Evolutionary conservation across 2,329 filamentous ascomycete genomes (phyloP).

Genomic region (Ceratocystis variospora): DNA sequence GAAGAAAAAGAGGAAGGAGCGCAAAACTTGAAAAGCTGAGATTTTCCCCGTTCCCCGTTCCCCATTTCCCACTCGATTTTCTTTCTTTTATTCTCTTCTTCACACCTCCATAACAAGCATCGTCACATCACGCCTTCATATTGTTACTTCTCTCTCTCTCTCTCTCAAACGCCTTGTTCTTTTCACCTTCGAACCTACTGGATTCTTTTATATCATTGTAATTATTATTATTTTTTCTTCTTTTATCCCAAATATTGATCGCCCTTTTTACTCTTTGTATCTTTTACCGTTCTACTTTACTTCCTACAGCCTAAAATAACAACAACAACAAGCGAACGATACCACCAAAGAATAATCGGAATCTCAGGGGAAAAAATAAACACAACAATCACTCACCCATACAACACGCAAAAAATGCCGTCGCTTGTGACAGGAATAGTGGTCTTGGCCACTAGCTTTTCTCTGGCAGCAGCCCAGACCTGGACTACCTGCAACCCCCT

Average conservation of each 20-base stretch:
- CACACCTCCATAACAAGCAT: neutral
- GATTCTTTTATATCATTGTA: neutral
- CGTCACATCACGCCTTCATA: neutral
- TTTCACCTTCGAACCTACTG: neutral
- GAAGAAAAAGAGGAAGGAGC: neutral
- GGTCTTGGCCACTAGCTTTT: constrained; percentile 22
- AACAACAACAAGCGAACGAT: neutral
- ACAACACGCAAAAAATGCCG: constrained; percentile 1
- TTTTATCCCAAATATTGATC: neutral
- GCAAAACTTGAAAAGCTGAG: neutral
- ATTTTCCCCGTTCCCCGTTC: neutral
- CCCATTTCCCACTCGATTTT: neutral
- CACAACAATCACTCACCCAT: neutral
- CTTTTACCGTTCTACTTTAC: neutral
- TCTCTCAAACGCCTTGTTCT: neutral
- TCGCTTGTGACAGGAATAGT: constrained; percentile 16
- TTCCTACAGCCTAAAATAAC: neutral
- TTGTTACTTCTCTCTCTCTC: neutral
- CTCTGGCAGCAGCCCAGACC: constrained; percentile 28
- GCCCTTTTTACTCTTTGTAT: neutral
- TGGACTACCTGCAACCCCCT: constrained; percentile 31
- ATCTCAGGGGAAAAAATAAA: neutral
- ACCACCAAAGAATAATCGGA: neutral
- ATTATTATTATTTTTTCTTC: neutral
- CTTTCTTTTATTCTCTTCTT: neutral